A percentile compares a stretch with the other conserved stretches of the same genome.
Conservation (phyloP, 805 yeast species). For the Candida peoriensis region DNA sequence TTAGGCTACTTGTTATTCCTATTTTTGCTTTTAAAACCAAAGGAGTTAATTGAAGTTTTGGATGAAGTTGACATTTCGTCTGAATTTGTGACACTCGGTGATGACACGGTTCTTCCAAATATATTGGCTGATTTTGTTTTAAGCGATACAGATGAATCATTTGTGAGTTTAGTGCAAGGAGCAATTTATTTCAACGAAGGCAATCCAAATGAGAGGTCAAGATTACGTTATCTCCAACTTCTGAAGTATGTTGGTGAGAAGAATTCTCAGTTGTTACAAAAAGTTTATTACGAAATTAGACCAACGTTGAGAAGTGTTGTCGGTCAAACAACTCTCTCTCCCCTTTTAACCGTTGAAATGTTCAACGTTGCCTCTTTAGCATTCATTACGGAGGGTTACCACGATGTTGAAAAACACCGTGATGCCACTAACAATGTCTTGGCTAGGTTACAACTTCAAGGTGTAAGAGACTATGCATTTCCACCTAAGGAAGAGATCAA, state of each 20-base stretch:
- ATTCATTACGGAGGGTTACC: conserved; percentile 20
- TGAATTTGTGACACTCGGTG: conserved; percentile 28
- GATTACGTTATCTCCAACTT: conserved; percentile 28
- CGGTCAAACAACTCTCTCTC: conserved; percentile 7
- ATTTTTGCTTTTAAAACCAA: conserved; percentile 31
- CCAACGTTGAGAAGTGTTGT: conserved; percentile 25
- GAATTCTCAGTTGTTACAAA: conserved; percentile 29
- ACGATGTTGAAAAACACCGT: conserved; percentile 5
- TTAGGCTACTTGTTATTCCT: conserved; percentile 29
- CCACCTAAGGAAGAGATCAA: not conserved
- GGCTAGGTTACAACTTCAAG: conserved; percentile 7
- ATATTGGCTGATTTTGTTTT: conserved; percentile 28
- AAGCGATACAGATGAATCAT: conserved; percentile 26
- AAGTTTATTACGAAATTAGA: conserved; percentile 27
- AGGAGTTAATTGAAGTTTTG: conserved; percentile 30
- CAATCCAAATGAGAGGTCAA: conserved; percentile 31
- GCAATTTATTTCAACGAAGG: conserved; percentile 28
- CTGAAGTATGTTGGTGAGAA: conserved; percentile 27
- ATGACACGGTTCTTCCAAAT: conserved; percentile 34
- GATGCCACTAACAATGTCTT: conserved; percentile 6
- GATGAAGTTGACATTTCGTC: conserved; percentile 31
- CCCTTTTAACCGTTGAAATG: conserved; percentile 25
- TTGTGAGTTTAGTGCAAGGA: conserved; percentile 30
- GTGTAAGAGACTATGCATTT: conserved; percentile 10
- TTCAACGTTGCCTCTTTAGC: conserved; percentile 30